Evolutionary conservation across 2,329 filamentous ascomycete species (phyloP), one percentile per base, ranked within the genome.

Genomic region (Thielaviopsis punctulata): DNA sequence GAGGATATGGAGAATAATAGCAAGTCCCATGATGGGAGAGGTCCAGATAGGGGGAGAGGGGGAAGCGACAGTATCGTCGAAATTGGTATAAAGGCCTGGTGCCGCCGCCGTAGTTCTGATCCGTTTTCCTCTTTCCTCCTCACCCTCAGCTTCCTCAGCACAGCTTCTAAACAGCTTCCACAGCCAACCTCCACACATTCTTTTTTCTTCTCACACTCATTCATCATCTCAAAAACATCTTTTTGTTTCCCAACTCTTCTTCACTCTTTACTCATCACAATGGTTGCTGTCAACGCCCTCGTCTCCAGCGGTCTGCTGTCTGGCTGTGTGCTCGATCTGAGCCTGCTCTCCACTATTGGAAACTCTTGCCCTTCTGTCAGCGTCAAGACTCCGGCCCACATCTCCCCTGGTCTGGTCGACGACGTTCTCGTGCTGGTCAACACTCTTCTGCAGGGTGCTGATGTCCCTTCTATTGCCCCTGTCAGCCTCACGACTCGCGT

Each of bases 231-330:
- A 18, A 23, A 49, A 25, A 12, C 8, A 33, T 36, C 5, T 15
- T 36, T 7, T 41, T 41, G 15, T 18, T 39, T 15, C 15, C 15
- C 33, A 39, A 41, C 36, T 41, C 36, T 41, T 39, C 19, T 8
- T 41, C 36, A 19, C 19, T 41, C 10, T 8, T 45, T 12, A 19
- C 22, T 4, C 44, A 36, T 50, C 53, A 55, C 45, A 55, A 55
- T 55, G 53, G 53, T 55, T 52, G 53, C 53, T 22, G 24, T 47
- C 39, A 45, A 43, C 36, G 30, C 48, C 21, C 46, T 55, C 27
- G 9, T 33, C 43, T 33, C 45, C n/a, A 50, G 52, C 15, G 53
- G 53, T 18, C 50, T 55, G 18, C 46, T 55, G 39, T 52, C 52
- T 30, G 49, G 45, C 27, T 55, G 53, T 24, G 18, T 52, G 7